Evolutionary conservation across 805 yeast genomes (phyloP).

Genomic region (Hanseniaspora jakobsenii): DNA sequence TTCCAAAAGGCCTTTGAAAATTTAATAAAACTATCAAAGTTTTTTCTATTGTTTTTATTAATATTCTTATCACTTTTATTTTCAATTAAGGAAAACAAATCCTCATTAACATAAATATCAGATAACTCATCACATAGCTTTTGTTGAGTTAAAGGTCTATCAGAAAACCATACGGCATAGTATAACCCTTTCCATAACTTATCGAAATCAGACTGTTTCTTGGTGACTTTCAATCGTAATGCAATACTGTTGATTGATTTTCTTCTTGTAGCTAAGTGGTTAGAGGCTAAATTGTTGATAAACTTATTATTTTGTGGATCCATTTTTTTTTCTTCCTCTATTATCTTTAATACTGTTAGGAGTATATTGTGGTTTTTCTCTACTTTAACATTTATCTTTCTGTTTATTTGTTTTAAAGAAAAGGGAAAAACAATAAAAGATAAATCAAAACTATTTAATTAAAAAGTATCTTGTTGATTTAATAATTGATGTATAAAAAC

Average conservation of each 20-base stretch:
- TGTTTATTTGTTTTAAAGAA: not conserved
- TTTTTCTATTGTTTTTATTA: too few relatives aligned
- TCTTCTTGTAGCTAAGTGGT: conserved; percentile 59
- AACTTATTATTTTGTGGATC: conserved; percentile 37
- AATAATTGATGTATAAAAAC: too few relatives aligned
- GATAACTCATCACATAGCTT: conserved; percentile 65
- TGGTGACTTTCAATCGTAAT: conserved; percentile 33
- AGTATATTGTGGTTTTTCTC: not conserved
- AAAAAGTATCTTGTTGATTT: too few relatives aligned
- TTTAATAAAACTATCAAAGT: conserved; percentile 27
- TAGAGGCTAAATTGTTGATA: conserved; percentile 74
- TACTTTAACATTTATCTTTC: too few relatives aligned
- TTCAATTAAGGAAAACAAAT: not conserved
- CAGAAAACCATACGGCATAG: conserved; percentile 93
- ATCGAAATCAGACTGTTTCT: conserved; percentile 45
- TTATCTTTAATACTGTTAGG: not conserved
- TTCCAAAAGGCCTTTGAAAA: conserved; percentile 74
- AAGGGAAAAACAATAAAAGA: not conserved
- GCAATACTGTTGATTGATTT: conserved; percentile 52
- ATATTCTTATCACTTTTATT: too few relatives aligned
- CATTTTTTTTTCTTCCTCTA: not conserved
- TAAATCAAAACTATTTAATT: too few relatives aligned
- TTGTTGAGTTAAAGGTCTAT: conserved; percentile 86
- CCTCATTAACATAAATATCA: conserved; percentile 24
- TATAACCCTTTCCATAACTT: conserved; percentile 95